Evolutionary conservation across 129 eudicot genomes (phyloP), one percentile per base, ranked within the genome.

Genomic region (Helichrysum umbraculigerum): DNA sequence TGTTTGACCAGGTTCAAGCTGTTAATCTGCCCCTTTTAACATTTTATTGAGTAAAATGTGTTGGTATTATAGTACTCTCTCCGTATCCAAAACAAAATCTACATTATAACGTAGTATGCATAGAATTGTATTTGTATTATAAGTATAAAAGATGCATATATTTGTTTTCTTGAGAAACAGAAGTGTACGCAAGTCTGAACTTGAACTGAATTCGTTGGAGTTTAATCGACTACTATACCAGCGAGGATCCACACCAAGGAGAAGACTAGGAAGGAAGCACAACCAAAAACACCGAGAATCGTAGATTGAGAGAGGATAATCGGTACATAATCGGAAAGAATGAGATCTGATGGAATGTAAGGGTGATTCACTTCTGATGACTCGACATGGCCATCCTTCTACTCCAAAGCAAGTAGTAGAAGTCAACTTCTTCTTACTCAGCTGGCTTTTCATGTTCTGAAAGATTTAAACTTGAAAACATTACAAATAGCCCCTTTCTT

Each of bases 241-340:
- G 98, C 84, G 20, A 90, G 67, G 76, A 93, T 85, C 96, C 96
- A 90, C 15, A 87, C 78, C 56, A 88, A 76, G 84, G 81, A 69
- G 66, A 79, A 75, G 57, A 88, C 91, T 32, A 90, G 80, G 25
- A 83, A 2, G 9, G 97, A 88, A 50, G 89, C 80, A 69, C 64
- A 37, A 69, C 84, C 86, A 81, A 83, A 93, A 80, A 83, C 77
- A 67, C 79, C 78, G 32, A 90, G 67, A 74, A 90, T 93, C 32
- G 92, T 85, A 15, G 85, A 83, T 44, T 80, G 87, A 5, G 97
- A 63, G 56, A 90, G 86, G n/a, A 72, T 20, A 71, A 78, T 81
- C 3, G 92, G 96, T 56, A 93, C 96, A 70, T 66, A 93, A 85
- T 86, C 97, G 19, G 89, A 87, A 77, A 93, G 82, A 76, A 73